Conservation (phyloP, 208 protist species). For the Leishmania martiniquensis region DNA sequence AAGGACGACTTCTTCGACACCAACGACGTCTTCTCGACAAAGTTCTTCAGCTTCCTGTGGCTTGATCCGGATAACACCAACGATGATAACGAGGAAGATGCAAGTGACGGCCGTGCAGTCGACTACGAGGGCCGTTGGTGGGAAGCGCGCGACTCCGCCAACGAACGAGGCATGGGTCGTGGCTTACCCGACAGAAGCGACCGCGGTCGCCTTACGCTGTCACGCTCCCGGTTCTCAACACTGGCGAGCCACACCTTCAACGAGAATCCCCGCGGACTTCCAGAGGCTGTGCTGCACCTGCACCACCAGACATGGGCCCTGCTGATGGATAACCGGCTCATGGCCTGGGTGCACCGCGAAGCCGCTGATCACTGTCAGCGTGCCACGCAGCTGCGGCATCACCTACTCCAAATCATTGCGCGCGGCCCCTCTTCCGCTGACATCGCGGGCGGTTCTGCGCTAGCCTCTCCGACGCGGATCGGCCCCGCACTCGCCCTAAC, state of each 20-base stretch:
- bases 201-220: slow-evolving; percentile 10
- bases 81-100: slow-evolving; percentile 6
- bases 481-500: slow-evolving; percentile 11
- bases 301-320: slow-evolving; percentile 84
- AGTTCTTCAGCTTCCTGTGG: slow-evolving; percentile 65
- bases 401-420: slow-evolving; percentile 70
- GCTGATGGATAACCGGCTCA: slow-evolving; percentile 85
- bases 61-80: slow-evolving; percentile 11
- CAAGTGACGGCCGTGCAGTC: neutral
- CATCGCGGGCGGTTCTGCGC: neutral
- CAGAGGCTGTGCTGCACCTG: slow-evolving; percentile 48
- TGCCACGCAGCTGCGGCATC: slow-evolving; percentile 65
- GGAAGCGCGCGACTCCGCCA: neutral
- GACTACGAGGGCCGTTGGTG: neutral
- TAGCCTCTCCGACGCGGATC: neutral
- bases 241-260: slow-evolving; percentile 3
- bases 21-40: slow-evolving; percentile 56
- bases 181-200: neutral
- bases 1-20: slow-evolving; percentile 48
- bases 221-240: slow-evolving; percentile 2
- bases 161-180: neutral
- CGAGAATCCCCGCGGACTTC: slow-evolving; percentile 45
- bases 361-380: slow-evolving; percentile 59
- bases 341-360: slow-evolving; percentile 88
- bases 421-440: slow-evolving; percentile 14